Conservation (phyloP, 2,329 filamentous ascomycete genomes). For the Aspergillus felis region DNA sequence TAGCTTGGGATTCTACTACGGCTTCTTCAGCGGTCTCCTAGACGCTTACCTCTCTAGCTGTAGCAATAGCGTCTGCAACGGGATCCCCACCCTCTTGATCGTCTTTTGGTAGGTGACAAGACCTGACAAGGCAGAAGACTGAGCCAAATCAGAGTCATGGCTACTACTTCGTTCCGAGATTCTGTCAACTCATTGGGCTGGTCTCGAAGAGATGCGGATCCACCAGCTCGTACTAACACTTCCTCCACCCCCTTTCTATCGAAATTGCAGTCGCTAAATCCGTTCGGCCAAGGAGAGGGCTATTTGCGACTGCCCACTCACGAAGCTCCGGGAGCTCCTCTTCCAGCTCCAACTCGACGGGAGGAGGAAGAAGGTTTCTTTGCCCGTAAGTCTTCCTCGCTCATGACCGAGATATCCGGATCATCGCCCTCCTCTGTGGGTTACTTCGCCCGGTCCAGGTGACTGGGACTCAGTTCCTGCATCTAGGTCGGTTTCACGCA, state of each 20-base stretch:
- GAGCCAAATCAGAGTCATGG: slow-evolving; percentile 19
- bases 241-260: slow-evolving; percentile 70
- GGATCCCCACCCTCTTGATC: slow-evolving; percentile 13
- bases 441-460: slow-evolving; percentile 27
- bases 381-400: slow-evolving; percentile 67
- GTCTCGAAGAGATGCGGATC: slow-evolving; percentile 77
- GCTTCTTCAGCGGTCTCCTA: slow-evolving; percentile 12
- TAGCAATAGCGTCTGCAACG: slow-evolving; percentile 17
- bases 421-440: slow-evolving; percentile 11
- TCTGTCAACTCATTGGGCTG: slow-evolving; percentile 93
- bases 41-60: slow-evolving; percentile 8
- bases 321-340: slow-evolving; percentile 75
- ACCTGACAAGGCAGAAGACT: slow-evolving; percentile 2
- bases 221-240: slow-evolving; percentile 62
- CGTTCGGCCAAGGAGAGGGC: slow-evolving; percentile 72
- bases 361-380: slow-evolving; percentile 97
- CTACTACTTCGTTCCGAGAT: slow-evolving; percentile 72
- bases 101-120: slow-evolving; percentile 6
- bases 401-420: slow-evolving; percentile 17
- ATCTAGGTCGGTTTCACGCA: slow-evolving; percentile 27
- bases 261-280: slow-evolving; percentile 79
- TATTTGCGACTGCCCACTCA: slow-evolving; percentile 88
- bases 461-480: slow-evolving; percentile 37
- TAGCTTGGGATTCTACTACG: slow-evolving; percentile 14
- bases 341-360: slow-evolving; percentile 77